Base-by-base conservation (phyloP, 768 basidiomycete genomes). In the Pisolithus sp. region DNA sequence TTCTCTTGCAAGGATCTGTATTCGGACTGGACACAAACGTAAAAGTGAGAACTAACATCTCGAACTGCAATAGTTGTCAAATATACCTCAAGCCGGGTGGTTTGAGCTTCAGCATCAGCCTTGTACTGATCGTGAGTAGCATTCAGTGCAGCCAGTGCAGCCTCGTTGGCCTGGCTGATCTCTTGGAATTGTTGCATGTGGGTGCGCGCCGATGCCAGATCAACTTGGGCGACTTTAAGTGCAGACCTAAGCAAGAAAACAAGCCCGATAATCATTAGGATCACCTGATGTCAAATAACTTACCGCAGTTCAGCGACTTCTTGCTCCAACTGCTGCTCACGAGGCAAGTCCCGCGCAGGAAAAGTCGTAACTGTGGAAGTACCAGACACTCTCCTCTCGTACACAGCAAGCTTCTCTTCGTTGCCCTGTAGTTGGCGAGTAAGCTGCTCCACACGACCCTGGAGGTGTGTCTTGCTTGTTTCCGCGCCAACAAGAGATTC, bases 261-360 rank as follows among this genome's bases (percentile, higher is more conserved):
- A 47, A 30, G 10, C 2, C 7, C 55, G 7, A 57, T 20, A 3
- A 44, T 28, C 17, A 7, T 10, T 37, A n/a, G n/a, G 12, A 8
- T 24, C 13, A 30, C 2, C n/a, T 36, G 46, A 12, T 4, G 41
- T 12, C 9, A 39, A 9, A 34, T 50, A 42, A 68, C 75, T 26
- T 51, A 90, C 88, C 90, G 76, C 18, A 93, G 76, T 49, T 93
- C 90, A 4, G 90, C 92, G 18, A 93, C 86, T 62, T 93, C 89
- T 15, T 80, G 74, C 65, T 92, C 84, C 8, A 93, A 76, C 59
- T 89, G 87, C 59, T 90, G 85, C 62, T 93, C 92, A 9, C 76
- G 77, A 55, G 75, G 76, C 55, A 82, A 53, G 55, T 77, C 76
- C 49, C 76, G 70, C 55, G 79, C 74, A 23, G 64, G 62, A 15